These are phyloP conservation scores for Ophiostoma populinum DNA, from an alignment of 2,329 filamentous ascomycete genomes.

Conservation along the genomic window DNA sequence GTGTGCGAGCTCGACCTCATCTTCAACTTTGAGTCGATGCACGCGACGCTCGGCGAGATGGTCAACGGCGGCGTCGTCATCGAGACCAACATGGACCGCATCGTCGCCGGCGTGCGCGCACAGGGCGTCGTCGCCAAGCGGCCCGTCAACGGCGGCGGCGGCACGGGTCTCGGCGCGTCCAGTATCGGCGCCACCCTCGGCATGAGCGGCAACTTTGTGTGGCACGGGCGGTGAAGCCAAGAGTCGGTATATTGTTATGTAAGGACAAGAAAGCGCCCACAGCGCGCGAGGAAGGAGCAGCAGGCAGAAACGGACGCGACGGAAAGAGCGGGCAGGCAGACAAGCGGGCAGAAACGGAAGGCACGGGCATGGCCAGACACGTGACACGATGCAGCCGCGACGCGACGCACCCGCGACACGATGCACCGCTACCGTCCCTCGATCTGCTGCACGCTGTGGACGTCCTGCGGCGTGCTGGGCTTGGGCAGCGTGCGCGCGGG, in stretches of 20 bases:
- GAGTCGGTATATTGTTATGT: too few species aligned
- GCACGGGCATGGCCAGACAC: too few species aligned
- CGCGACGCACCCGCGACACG: too few species aligned
- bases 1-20: slow-evolving; percentile 97
- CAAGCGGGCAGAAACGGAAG: not conserved
- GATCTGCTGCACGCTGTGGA: too few species aligned
- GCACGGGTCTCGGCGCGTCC: slow-evolving; percentile 17
- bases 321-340: not conserved
- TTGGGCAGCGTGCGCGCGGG: too few species aligned
- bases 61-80: slow-evolving; percentile 88
- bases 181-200: slow-evolving; percentile 17
- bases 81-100: slow-evolving; percentile 76
- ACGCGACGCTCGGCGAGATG: slow-evolving; percentile 84
- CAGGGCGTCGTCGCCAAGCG: slow-evolving; percentile 65
- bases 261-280: too few species aligned
- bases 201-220: slow-evolving; percentile 38
- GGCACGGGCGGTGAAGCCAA: slow-evolving; percentile 21
- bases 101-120: slow-evolving; percentile 66
- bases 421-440: too few species aligned
- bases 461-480: too few species aligned
- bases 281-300: not conserved
- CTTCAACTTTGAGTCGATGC: slow-evolving; percentile 96
- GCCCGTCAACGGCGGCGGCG: slow-evolving; percentile 51
- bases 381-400: too few species aligned
- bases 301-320: not conserved